Evolutionary conservation across 768 basidiomycete genomes (phyloP).

Genomic region (Lactarius psammicola): DNA sequence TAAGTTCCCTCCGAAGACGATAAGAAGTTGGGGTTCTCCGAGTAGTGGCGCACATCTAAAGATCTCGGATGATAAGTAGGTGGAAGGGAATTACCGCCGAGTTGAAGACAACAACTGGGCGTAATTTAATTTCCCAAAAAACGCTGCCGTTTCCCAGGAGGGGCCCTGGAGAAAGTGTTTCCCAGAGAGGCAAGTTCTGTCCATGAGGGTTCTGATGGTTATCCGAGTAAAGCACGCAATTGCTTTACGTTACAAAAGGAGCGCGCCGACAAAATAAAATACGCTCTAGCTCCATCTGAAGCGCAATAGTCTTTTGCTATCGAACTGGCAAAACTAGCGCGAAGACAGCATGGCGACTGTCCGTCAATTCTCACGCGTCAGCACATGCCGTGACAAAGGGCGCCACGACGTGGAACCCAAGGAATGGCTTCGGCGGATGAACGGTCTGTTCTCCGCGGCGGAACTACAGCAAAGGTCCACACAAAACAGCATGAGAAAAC

Average conservation of each 20-base stretch:
- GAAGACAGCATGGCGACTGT: slow-evolving; percentile 24
- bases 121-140: slow-evolving; percentile 18
- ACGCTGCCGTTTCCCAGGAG: slow-evolving; percentile 19
- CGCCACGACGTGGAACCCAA: slow-evolving; percentile 27
- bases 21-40: slow-evolving; percentile 26
- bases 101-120: not conserved
- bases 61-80: slow-evolving; percentile 23
- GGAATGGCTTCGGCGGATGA: slow-evolving; percentile 27
- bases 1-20: slow-evolving; percentile 25
- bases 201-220: slow-evolving; percentile 29
- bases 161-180: slow-evolving; percentile 18
- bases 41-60: slow-evolving; percentile 20
- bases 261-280: slow-evolving; percentile 17
- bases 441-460: slow-evolving; percentile 14
- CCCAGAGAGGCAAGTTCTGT: slow-evolving; percentile 23
- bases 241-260: slow-evolving; percentile 26
- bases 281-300: slow-evolving; percentile 26
- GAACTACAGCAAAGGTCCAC: slow-evolving; percentile 4
- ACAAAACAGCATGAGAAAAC: slow-evolving; percentile 8
- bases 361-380: slow-evolving; percentile 23
- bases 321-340: slow-evolving; percentile 27
- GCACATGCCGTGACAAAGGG: slow-evolving; percentile 24
- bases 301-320: slow-evolving; percentile 25
- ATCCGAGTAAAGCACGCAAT: slow-evolving; percentile 16
- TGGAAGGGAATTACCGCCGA: slow-evolving; percentile 21